Base-by-base conservation (phyloP, 371 early-diverging fungal genomes). In the Circinella umbellata region DNA sequence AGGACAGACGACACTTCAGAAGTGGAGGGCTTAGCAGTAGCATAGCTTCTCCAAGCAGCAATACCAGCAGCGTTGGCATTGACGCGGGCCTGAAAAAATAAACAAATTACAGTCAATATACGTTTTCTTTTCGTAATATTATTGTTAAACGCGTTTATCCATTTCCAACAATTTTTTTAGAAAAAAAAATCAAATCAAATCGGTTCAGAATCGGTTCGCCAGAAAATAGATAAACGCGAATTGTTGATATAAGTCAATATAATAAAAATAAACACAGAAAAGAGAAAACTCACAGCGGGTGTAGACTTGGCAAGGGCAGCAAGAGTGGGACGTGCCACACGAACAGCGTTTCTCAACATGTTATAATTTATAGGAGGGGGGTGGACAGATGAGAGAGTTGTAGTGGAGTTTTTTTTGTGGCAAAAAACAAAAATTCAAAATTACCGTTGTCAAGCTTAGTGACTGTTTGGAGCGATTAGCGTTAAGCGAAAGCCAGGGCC, bases 1-100 rank as follows among this genome's bases (percentile, higher is more conserved):
- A 95, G 88, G 81, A 96, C 93, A 69, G 91, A 92, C 68, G 95
- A 91, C 36, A 95, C 93, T 81, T 95, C 95, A 42, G 93, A 88
- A 72, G 80, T 47, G 48, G 83, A 85, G 64, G 86, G 84, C 82
- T 87, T 87, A 71, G 84, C 85, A 60, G 87, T 76, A 59, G 85
- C 87, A 75, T 84, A 87, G 76, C 73, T 80, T 66, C 85, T 76
- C 76, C 77, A 37, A 49, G 78, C 75, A 71, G 76, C 77, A 73
- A 79, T 73, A 69, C 81, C 67, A 62, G 77, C 85, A n/a, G 81
- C 84, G 65, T 79, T 79, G 57, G 76, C 71, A 70, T 82, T 86
- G 73, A 78, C 74, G 64, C 83, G 83, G 70, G 70, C 75, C 83
- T 82, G 67, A 4, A 27, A 15, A 63, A 13, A 3, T 34, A 63